Conservation (phyloP, 2,329 filamentous ascomycete genomes). For the Botrytis porri region DNA sequence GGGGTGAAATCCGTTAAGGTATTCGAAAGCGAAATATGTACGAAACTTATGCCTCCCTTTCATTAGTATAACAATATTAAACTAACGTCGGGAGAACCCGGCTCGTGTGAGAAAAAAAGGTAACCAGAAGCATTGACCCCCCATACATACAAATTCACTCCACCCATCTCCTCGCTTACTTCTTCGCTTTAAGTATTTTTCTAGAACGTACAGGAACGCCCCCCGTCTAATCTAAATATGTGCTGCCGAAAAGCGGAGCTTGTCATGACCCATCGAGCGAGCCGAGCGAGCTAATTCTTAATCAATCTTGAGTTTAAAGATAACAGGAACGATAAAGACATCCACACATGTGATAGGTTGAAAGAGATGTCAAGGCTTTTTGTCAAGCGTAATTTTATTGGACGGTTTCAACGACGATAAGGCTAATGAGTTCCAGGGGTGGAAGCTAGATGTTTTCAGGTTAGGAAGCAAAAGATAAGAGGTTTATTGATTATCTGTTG, state of each 20-base stretch:
- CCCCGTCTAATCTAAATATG: background rate
- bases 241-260: conserved; percentile 11
- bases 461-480: conserved; percentile 4
- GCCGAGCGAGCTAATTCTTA: background rate
- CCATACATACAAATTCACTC: background rate
- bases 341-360: background rate
- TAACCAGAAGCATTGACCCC: background rate
- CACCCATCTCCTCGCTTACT: background rate
- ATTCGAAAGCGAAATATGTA: background rate
- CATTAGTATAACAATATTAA: background rate
- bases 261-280: background rate
- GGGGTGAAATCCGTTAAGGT: background rate
- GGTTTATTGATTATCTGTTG: conserved; percentile 4
- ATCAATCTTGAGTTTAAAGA: background rate
- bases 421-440: background rate
- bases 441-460: background rate
- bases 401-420: conserved; percentile 1
- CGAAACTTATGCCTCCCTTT: background rate
- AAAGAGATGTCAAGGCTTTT: conserved; percentile 6
- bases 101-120: background rate
- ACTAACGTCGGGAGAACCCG: background rate
- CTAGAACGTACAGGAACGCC: background rate
- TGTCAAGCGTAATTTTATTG: background rate
- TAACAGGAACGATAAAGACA: background rate
- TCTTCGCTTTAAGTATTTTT: background rate